These are phyloP conservation scores for Powellomyces hirtus DNA, from an alignment of 192 early-diverging fungal species.

Conservation along the genomic window DNA sequence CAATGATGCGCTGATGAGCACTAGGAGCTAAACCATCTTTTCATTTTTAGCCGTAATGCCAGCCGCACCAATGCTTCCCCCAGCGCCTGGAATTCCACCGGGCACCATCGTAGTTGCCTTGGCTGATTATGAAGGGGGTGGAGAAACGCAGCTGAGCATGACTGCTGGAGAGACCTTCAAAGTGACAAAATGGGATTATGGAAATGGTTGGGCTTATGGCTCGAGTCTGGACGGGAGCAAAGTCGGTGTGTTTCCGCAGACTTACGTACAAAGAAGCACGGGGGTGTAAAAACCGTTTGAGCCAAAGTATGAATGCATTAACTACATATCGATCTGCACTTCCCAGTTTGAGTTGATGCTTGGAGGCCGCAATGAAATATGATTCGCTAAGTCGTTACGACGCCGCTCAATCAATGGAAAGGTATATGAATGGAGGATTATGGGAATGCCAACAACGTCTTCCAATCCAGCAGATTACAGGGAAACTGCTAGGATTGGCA, in stretches of 20 bases:
- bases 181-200: constrained; percentile 28
- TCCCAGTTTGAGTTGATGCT: no score
- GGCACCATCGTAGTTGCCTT: constrained; percentile 18
- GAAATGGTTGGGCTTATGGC: constrained; percentile 29
- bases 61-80: constrained; percentile 20
- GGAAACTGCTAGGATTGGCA: no score
- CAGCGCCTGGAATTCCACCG: constrained; percentile 16
- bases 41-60: background rate
- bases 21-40: background rate
- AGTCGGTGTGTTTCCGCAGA: constrained; percentile 28
- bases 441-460: no score
- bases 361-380: no score
- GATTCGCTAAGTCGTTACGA: no score
- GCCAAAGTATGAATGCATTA: no score
- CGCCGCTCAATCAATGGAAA: no score
- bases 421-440: no score
- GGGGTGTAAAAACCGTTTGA: no score
- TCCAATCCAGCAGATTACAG: no score
- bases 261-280: constrained; percentile 14
- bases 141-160: constrained; percentile 8
- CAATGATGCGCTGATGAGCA: no score
- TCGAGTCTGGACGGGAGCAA: background rate
- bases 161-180: constrained; percentile 14
- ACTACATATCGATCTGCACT: no score
- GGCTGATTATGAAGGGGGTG: constrained; percentile 7